Base-by-base conservation (phyloP, 208 protist genomes). In the Trypanosoma brucei region DNA sequence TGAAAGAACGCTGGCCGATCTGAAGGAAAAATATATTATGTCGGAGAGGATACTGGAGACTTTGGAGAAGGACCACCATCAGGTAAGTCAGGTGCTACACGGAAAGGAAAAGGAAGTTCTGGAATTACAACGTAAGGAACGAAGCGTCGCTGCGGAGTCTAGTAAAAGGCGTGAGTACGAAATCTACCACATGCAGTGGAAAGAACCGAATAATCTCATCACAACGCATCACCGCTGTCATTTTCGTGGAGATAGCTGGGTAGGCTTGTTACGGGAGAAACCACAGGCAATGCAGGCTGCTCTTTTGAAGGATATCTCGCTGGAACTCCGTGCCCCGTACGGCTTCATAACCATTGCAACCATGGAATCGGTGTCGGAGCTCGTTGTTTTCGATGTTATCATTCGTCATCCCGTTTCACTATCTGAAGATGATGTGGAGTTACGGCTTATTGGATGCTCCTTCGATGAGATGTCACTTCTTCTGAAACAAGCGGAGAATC, bases 351-450 rank as follows among this genome's bases (percentile, higher is more conserved):
- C 62, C 22, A 65, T 78, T 44, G 49, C 85, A 1, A 70, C 75
- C 37, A 56, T 92, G 40, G 71, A 58, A 3, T 44, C 73, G 1
- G 72, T 68, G 38, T 56, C 57, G 22, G 78, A 80, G 42, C 66
- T 76, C 8, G 75, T 88, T 42, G 60, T 60, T 53, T 48, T 86
- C 22, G 78, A 88, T 49, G 40, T 86, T 8, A 73, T 78, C 50
- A 63, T 88, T 30, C 72, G 69, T 33, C 83, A 86, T 68, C 62
- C 62, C 14, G n/a, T 60, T 9, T 57, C 57, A 33, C 8, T 83
- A 14, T 37, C 13, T 22, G 63, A 77, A 22, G 68, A 79, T 9
- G 72, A 76, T 38, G 67, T 93, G 9, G 70, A 90, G 42, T 51
- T 71, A 11, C 31, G 62, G 4, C 59, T 93, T n/a, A 70, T 80